Evolutionary conservation across 768 basidiomycete species (phyloP).

Genomic region (Austroboletus eburneus): DNA sequence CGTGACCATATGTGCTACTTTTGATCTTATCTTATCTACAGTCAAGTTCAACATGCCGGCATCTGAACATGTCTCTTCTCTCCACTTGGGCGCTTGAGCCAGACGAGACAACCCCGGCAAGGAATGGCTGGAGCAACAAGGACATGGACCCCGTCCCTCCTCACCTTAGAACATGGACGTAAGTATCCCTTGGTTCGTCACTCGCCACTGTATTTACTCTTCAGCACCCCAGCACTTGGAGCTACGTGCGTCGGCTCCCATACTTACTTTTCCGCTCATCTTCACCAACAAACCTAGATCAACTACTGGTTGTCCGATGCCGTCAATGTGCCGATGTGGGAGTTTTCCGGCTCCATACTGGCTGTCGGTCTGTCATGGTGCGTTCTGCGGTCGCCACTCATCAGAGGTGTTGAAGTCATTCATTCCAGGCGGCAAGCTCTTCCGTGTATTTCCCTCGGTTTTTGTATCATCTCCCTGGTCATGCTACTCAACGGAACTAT

Average conservation of each 20-base stretch:
- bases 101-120: slow-evolving; percentile 47
- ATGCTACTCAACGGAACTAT: slow-evolving; percentile 79
- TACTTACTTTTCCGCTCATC: slow-evolving; percentile 31
- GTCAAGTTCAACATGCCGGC: neutral
- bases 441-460: slow-evolving; percentile 65
- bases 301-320: slow-evolving; percentile 28
- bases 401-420: neutral
- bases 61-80: neutral
- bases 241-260: slow-evolving; percentile 57
- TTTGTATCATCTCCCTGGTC: slow-evolving; percentile 66
- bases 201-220: neutral
- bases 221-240: slow-evolving; percentile 45
- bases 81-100: slow-evolving; percentile 50
- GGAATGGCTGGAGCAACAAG: slow-evolving; percentile 61
- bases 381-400: neutral
- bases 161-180: slow-evolving; percentile 59
- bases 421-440: slow-evolving; percentile 61
- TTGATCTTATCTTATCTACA: slow-evolving; percentile 15
- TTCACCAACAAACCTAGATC: slow-evolving; percentile 9
- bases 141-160: slow-evolving; percentile 76
- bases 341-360: slow-evolving; percentile 67
- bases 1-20: slow-evolving; percentile 18
- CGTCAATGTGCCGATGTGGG: slow-evolving; percentile 21
- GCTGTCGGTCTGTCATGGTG: slow-evolving; percentile 73
- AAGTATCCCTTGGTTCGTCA: slow-evolving; percentile 2